Percentiles rank a stretch among this genome's conserved stretches.
Conservation (phyloP, 2,329 filamentous ascomycete genomes). For the Xylaria sp. region DNA sequence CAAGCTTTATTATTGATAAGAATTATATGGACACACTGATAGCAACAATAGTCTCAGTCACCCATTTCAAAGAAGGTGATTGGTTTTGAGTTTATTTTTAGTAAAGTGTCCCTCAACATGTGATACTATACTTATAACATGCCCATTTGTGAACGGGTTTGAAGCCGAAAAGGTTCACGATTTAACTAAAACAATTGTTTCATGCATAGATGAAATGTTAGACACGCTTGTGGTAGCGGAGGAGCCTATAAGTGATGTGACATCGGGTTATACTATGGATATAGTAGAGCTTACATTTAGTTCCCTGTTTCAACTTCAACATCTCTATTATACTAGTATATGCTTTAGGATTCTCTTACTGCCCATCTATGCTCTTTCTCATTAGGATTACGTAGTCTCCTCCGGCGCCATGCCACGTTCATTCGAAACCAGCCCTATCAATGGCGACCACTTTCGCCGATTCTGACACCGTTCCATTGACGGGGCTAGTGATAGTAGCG, state of each 20-base stretch:
- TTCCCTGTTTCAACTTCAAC: not conserved
- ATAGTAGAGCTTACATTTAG: not conserved
- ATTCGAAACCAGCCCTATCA: constrained; percentile 32
- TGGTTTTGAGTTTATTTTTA: not conserved
- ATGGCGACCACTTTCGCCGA: constrained; percentile 44
- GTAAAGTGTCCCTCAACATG: not conserved
- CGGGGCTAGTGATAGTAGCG: constrained; percentile 34
- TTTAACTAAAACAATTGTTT: not conserved
- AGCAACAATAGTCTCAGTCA: too few species aligned
- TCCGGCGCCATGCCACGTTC: not conserved
- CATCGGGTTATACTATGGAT: too few species aligned
- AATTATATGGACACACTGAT: too few species aligned
- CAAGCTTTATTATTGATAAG: too few species aligned
- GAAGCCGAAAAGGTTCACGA: not conserved
- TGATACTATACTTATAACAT: not conserved
- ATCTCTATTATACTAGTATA: not conserved
- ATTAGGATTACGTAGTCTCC: not conserved
- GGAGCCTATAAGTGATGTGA: not conserved
- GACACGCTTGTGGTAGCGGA: not conserved
- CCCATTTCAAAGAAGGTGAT: too few species aligned
- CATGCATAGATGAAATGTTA: not conserved
- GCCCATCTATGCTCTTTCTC: not conserved
- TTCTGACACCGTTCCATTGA: constrained; percentile 43
- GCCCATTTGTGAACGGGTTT: not conserved
- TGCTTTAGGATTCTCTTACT: not conserved